Percentiles rank a stretch among this genome's conserved stretches.
phyloP scores from a whole-genome alignment of 768 basidiomycete species.

The Guyanaporus albipodus region DNA sequence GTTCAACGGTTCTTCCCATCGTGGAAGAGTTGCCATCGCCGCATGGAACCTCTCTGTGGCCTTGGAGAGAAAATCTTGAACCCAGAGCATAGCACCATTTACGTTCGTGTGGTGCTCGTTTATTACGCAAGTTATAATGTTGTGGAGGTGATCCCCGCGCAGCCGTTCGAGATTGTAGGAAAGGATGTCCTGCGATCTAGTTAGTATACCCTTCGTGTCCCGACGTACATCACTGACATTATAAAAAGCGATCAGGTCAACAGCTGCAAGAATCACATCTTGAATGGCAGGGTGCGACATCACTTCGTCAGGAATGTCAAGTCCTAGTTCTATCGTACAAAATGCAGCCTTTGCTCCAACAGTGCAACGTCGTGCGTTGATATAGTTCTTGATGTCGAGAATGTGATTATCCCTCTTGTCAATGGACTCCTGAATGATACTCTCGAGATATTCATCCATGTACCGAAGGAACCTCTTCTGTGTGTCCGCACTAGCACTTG shows the following conservation, averaged over 20 bases:
- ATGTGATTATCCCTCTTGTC: slow-evolving; percentile 35
- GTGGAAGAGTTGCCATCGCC: slow-evolving; percentile 12
- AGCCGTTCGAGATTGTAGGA: slow-evolving; percentile 35
- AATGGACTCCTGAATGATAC: slow-evolving; percentile 40
- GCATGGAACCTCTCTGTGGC: slow-evolving; percentile 6
- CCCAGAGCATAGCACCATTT: slow-evolving; percentile 18
- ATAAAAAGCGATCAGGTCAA: slow-evolving; percentile 35
- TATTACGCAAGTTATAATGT: slow-evolving; percentile 51
- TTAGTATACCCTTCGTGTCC: slow-evolving; percentile 10
- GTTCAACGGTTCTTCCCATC: too few species aligned
- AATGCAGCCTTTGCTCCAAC: slow-evolving; percentile 40
- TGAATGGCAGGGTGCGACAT: slow-evolving; percentile 37
- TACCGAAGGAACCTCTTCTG: slow-evolving; percentile 34
- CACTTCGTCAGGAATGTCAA: slow-evolving; percentile 40
- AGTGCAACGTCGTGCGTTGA: slow-evolving; percentile 38
- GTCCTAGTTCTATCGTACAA: slow-evolving; percentile 32
- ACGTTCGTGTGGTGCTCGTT: slow-evolving; percentile 29
- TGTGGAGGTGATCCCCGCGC: slow-evolving; percentile 27
- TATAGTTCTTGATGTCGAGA: slow-evolving; percentile 39
- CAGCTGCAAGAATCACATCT: slow-evolving; percentile 24
- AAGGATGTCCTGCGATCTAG: slow-evolving; percentile 23
- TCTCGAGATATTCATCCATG: slow-evolving; percentile 34
- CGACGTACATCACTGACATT: background rate
- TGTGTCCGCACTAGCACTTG: slow-evolving; percentile 1
- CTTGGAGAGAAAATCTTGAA: slow-evolving; percentile 1